Percentiles rank a stretch among this genome's conserved stretches.
These are phyloP conservation scores for Agaricus sinodeliciosus DNA, from an alignment of 768 basidiomycete genomes.

Conservation along the genomic window DNA sequence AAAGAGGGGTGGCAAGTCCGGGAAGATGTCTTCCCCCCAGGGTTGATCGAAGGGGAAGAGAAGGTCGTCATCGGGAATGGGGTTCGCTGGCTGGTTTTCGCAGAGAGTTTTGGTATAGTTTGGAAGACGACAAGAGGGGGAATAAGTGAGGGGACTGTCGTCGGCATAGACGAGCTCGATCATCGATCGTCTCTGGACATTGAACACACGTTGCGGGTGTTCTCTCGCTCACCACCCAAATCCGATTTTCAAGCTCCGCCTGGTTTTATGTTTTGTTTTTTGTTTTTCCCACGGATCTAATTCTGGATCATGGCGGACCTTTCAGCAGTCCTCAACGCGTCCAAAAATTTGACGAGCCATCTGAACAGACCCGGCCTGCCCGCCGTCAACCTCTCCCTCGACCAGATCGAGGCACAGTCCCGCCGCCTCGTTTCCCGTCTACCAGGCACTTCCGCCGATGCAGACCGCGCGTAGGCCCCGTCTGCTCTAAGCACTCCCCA, in stretches of 20 bases:
- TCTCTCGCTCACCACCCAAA: neutral
- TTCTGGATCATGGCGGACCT: constrained; percentile 49
- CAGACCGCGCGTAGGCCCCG: constrained; percentile 62
- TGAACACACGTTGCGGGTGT: too few relatives aligned
- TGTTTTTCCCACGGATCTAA: too few relatives aligned
- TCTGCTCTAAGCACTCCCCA: constrained; percentile 3
- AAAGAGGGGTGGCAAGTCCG: constrained; percentile 59
- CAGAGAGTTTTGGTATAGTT: constrained; percentile 16
- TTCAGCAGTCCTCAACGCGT: constrained; percentile 64
- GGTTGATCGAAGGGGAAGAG: constrained; percentile 13
- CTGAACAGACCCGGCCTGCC: constrained; percentile 78
- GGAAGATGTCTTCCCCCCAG: constrained; percentile 44
- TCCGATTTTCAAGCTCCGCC: neutral
- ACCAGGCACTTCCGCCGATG: constrained; percentile 53
- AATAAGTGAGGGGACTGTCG: neutral
- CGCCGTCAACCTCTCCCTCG: constrained; percentile 81
- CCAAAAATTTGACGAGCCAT: constrained; percentile 71
- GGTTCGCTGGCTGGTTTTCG: constrained; percentile 20
- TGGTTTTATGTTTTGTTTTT: too few relatives aligned
- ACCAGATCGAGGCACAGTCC: constrained; percentile 93
- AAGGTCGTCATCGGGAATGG: constrained; percentile 30
- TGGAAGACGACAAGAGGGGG: constrained; percentile 10
- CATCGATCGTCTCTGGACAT: constrained; percentile 10
- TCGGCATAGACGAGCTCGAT: constrained; percentile 2
- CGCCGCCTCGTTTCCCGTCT: constrained; percentile 75